Conservation (phyloP, 164 flowering plant genomes). For the Chimonanthus praecox region DNA sequence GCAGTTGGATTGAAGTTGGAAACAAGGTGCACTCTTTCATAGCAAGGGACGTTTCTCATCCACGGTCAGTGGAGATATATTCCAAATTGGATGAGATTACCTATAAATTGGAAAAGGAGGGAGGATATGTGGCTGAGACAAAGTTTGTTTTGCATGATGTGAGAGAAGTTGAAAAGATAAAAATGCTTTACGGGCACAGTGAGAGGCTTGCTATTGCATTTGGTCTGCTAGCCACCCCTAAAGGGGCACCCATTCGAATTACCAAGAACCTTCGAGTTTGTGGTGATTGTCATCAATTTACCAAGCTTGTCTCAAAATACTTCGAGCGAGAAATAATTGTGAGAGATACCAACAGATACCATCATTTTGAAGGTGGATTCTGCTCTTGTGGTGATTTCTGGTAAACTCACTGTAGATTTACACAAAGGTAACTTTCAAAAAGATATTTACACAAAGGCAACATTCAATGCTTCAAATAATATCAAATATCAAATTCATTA, state of each 20-base stretch:
- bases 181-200: slow-evolving; percentile 44
- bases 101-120: slow-evolving; percentile 39
- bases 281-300: slow-evolving; percentile 72
- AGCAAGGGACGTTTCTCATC: slow-evolving; percentile 67
- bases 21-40: slow-evolving; percentile 58
- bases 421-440: background rate
- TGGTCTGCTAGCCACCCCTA: slow-evolving; percentile 40
- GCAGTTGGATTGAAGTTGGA: slow-evolving; percentile 80
- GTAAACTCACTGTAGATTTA: slow-evolving; percentile 28
- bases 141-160: slow-evolving; percentile 61
- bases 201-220: slow-evolving; percentile 60
- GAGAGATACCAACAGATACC: slow-evolving; percentile 81
- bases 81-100: slow-evolving; percentile 40
- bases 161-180: slow-evolving; percentile 54
- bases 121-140: slow-evolving; percentile 60
- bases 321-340: slow-evolving; percentile 49
- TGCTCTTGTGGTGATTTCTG: slow-evolving; percentile 87
- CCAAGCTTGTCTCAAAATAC: slow-evolving; percentile 50
- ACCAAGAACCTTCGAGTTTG: slow-evolving; percentile 58
- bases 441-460: background rate
- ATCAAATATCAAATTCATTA: background rate
- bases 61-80: slow-evolving; percentile 43
- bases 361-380: slow-evolving; percentile 56
- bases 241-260: slow-evolving; percentile 8
- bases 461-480: too few species aligned